These are phyloP conservation scores for Panaeolus cyanescens DNA, from an alignment of 768 basidiomycete species.

Conservation along the genomic window DNA sequence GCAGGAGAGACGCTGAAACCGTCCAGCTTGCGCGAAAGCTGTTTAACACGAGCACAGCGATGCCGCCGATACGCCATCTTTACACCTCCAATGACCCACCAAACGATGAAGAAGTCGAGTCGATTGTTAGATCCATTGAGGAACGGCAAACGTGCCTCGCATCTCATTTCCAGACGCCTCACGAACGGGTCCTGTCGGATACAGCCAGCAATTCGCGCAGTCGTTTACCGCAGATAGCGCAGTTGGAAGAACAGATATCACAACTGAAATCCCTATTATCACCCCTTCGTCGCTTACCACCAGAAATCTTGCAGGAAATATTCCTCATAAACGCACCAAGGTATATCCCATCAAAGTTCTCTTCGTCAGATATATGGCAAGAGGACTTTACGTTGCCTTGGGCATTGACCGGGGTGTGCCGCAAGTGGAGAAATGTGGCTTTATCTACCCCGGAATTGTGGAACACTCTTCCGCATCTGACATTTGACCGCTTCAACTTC, in stretches of 20 bases:
- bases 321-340: background rate
- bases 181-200: background rate
- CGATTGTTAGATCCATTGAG: background rate
- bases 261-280: background rate
- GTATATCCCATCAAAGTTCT: background rate
- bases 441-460: slow-evolving; percentile 1
- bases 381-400: background rate
- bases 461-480: background rate
- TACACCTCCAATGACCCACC: background rate
- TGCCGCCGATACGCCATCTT: background rate
- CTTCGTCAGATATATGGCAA: background rate
- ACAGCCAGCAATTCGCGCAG: background rate
- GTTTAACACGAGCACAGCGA: background rate
- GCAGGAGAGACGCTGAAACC: background rate
- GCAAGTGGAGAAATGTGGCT: slow-evolving; percentile 3
- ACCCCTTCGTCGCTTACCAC: background rate
- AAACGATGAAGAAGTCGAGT: background rate
- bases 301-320: background rate
- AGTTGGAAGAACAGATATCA: background rate
- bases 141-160: background rate
- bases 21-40: background rate
- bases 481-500: background rate
- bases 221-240: background rate
- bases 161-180: background rate
- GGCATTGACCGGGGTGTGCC: background rate